Conservation (phyloP, 1,284 basidiomycete species). For the Cutaneotrichosporon mucoides region DNA sequence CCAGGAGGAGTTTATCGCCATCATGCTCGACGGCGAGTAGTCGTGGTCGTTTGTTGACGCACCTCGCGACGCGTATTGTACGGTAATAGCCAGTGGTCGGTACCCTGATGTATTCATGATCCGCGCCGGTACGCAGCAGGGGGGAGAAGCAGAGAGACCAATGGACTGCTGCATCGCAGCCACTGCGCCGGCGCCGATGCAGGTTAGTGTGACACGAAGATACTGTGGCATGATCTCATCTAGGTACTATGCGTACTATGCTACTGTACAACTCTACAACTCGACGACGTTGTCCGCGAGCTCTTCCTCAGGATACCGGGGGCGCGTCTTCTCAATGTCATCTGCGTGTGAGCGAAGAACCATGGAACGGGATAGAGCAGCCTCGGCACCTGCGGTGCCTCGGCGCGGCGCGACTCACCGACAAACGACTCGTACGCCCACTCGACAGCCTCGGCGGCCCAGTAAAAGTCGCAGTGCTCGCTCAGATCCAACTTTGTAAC, state of each 20-base stretch:
- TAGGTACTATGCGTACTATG: not conserved
- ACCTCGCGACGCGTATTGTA: not conserved
- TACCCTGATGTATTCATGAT: not conserved
- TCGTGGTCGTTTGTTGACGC: too few relatives aligned
- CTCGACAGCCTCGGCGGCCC: constrained; percentile 60
- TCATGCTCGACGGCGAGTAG: constrained; percentile 91
- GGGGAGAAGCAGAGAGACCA: too few relatives aligned
- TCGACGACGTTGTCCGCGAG: not conserved
- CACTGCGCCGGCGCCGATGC: too few relatives aligned
- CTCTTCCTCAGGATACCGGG: constrained; percentile 35
- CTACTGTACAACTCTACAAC: not conserved
- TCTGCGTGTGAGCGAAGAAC: constrained; percentile 19
- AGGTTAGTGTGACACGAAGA: too few relatives aligned
- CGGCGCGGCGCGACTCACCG: constrained; percentile 29
- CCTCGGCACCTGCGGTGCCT: too few relatives aligned
- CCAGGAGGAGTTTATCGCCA: constrained; percentile 60
- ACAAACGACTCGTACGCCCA: constrained; percentile 54
- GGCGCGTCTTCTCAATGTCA: constrained; percentile 44
- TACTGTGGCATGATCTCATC: too few relatives aligned
- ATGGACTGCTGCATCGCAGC: too few relatives aligned
- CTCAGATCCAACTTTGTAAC: constrained; percentile 54
- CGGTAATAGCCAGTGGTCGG: not conserved
- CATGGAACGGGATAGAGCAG: too few relatives aligned
- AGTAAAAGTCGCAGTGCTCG: constrained; percentile 55
- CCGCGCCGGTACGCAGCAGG: too few relatives aligned